Evolutionary conservation across 2,329 filamentous ascomycete genomes (phyloP), one percentile per base, ranked within the genome.

Genomic region (Fusarium concolor): DNA sequence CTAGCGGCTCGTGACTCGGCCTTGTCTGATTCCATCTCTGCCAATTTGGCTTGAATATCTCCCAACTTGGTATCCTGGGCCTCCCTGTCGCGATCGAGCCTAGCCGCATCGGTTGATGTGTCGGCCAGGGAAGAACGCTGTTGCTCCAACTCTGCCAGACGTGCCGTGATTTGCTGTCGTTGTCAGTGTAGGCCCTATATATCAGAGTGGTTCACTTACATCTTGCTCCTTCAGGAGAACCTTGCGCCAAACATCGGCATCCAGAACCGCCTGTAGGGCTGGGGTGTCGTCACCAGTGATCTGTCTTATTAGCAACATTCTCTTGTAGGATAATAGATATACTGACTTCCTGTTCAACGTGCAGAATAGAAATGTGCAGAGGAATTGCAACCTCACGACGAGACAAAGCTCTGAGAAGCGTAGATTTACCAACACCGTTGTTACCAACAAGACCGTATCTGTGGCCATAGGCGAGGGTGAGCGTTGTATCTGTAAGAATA

Each of bases 1-100:
- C 93, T 97, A 50, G 96, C 96, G 45, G 96, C 96, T 76, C 96
- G 87, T 68, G 96, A 92, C 77, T 99, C 96, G 60, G 96, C 96
- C 82, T 97, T 98, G 83, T 99, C 96, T 1, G 96, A 97, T 77
- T 99, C 96, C 96, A 99, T 99, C 80, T 99, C 96, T 20, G 94
- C 89, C 62, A 99, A 86, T 80, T 99, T 99, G 61, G 86, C 80
- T 77, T 99, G 94, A 50, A 99, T 90, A 76, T 99, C 96, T 71
- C 91, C 93, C 44, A 99, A 86, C 38, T 96, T 97, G 65, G 90
- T 90, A 77, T 99, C 96, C 52, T 97, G 88, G 41, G 92, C 92
- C 79, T 98, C 96, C 66, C 94, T 90, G 73, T 97, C 93, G 60
- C 88, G 87, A 77, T 98, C 95, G 26, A 98, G 84, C 76, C 87